phyloP scores from a whole-genome alignment of 2,329 filamentous ascomycete genomes.

The Blastomyces gilchristii region DNA sequence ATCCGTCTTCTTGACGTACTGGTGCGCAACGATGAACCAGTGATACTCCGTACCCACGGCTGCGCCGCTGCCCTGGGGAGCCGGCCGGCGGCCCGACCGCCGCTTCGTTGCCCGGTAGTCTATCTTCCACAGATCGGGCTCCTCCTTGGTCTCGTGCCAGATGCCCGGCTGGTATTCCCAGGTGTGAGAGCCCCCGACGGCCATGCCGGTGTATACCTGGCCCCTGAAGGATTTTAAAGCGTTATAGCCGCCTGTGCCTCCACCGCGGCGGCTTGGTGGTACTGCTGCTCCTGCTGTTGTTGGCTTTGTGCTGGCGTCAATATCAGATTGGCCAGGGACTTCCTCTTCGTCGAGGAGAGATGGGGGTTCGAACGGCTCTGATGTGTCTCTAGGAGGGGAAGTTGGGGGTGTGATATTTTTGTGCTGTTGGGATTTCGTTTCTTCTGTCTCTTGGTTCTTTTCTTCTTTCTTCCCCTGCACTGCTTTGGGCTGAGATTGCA shows the following conservation, averaged over 20 bases:
- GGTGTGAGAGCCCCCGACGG: slow-evolving; percentile 29
- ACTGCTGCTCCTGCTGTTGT: neutral
- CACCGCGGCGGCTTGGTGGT: neutral
- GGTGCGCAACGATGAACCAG: slow-evolving; percentile 28
- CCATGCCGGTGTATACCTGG: slow-evolving; percentile 29
- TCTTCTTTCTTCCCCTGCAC: neutral
- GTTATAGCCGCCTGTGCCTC: slow-evolving; percentile 22
- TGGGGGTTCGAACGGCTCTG: slow-evolving; percentile 5
- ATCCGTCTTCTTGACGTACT: slow-evolving; percentile 29
- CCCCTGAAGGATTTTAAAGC: slow-evolving; percentile 27
- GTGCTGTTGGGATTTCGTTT: neutral
- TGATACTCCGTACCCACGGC: slow-evolving; percentile 29
- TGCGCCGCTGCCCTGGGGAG: slow-evolving; percentile 27
- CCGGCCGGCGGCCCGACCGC: slow-evolving; percentile 13
- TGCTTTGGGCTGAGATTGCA: neutral
- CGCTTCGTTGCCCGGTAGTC: slow-evolving; percentile 26
- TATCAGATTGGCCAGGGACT: slow-evolving; percentile 13
- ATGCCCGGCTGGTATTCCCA: slow-evolving; percentile 30
- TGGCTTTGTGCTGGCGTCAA: slow-evolving; percentile 9
- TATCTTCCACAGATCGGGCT: slow-evolving; percentile 29
- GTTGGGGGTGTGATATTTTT: neutral
- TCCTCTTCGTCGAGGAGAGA: slow-evolving; percentile 18
- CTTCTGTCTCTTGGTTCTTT: neutral
- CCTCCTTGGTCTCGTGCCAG: slow-evolving; percentile 30
- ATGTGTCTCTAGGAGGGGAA: neutral